A percentile compares a stretch with the other conserved stretches of the same genome.
Evolutionary conservation across 2,329 filamentous ascomycete genomes (phyloP).

Genomic region (Fusarium penzigii): DNA sequence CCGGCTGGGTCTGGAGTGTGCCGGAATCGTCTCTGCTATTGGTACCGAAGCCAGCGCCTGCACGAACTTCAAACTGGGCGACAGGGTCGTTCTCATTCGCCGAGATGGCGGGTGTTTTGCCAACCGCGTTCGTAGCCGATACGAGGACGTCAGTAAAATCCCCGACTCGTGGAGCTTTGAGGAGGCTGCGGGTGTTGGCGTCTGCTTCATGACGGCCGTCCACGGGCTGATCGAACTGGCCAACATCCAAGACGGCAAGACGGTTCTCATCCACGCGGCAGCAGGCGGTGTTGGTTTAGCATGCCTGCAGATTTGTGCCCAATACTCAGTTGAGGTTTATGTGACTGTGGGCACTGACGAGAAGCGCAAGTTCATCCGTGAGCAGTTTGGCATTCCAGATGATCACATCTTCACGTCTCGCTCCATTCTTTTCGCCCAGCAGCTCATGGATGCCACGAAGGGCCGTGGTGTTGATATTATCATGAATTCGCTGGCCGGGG

Average conservation of each 20-base stretch:
- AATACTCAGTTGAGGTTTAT: slow-evolving; percentile 7
- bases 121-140: too few species aligned
- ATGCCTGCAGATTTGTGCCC: too few species aligned
- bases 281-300: slow-evolving; percentile 28
- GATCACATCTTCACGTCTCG: slow-evolving; percentile 4
- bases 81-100: too few species aligned
- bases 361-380: slow-evolving; percentile 1
- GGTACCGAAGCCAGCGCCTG: too few species aligned
- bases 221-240: slow-evolving; percentile 9
- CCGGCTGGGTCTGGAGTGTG: too few species aligned
- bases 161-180: slow-evolving; percentile 10
- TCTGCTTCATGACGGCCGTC: slow-evolving; percentile 6
- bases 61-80: too few species aligned
- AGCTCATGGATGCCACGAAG: slow-evolving; percentile 2
- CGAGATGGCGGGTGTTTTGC: too few species aligned
- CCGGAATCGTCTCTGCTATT: too few species aligned
- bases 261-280: slow-evolving; percentile 31
- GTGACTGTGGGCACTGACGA: slow-evolving; percentile 1
- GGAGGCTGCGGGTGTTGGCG: slow-evolving; percentile 6
- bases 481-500: slow-evolving; percentile 1
- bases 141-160: too few species aligned
- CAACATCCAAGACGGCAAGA: slow-evolving; percentile 13
- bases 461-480: not conserved
- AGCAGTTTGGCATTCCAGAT: slow-evolving; percentile 2
- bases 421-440: not conserved